Base-by-base conservation (phyloP, 2,329 filamentous ascomycete genomes). In the Aspergillus sp. region DNA sequence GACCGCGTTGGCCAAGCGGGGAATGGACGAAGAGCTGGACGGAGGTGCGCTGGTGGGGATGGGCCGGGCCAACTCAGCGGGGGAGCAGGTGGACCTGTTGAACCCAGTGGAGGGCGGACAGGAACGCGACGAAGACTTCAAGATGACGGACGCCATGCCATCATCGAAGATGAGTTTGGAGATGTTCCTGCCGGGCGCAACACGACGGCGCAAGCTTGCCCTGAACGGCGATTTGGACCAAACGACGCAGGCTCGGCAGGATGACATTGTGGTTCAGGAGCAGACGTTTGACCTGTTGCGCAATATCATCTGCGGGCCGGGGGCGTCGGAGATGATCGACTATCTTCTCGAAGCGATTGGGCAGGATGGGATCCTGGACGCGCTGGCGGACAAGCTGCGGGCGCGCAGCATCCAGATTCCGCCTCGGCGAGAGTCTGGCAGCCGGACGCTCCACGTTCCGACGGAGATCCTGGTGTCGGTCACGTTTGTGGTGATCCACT, bases 211-310 rank as follows among this genome's bases (percentile, higher is more conserved):
- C 27, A 61, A 58, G 34, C 52, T 61, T 15, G 48, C 68, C 15
- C 52, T 78, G 36, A 79, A 83, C 32, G 68, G 72, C 10, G 84
- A 91, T 51, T 63, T 79, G 28, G 80, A 82, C 40, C 74, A 78
- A 14, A 67, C 71, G 15, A 71, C 78, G 17, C 79, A 79, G 51
- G 76, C 80, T 12, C 74, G 80, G 32, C 78, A 78, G 43, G 82
- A 94, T 43, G 84, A 93, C 43, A 69, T 88, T 24, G 79, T 80
- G 2, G 82, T 95, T 16, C 89, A 96, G 60, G 86, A 94, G 53
- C 88, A 96, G 59, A 84, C 81, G 0, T 73, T 96, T 12, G 82
- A 93, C 47, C 81, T 96, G 46, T 76, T 98, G 41, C 75, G 89
- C 34, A 98, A 98, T 57, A 68, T 96, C 19, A 83, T 95, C 44